These are phyloP conservation scores for Trifolium repens DNA, from an alignment of 306 rosid genomes.

Conservation along the genomic window DNA sequence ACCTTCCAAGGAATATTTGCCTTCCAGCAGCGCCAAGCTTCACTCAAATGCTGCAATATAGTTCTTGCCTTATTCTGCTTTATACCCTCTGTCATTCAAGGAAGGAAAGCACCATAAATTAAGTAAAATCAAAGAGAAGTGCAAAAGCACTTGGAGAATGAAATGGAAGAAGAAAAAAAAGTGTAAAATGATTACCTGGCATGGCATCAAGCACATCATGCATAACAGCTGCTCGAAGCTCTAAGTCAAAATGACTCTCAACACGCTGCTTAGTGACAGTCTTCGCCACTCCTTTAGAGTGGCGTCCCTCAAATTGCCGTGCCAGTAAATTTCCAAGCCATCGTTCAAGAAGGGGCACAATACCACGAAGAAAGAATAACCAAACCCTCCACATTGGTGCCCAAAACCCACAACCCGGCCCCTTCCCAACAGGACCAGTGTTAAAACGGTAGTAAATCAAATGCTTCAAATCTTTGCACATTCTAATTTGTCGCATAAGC, in stretches of 20 bases:
- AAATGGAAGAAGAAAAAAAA: neutral
- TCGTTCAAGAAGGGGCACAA: constrained; percentile 93
- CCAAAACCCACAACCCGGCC: constrained; percentile 99
- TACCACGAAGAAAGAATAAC: constrained; percentile 98
- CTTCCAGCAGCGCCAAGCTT: constrained; percentile 99
- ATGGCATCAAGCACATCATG: constrained; percentile 99
- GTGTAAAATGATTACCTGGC: constrained; percentile 64
- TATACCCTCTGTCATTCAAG: constrained; percentile 77
- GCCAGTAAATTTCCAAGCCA: constrained; percentile 99
- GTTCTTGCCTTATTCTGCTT: constrained; percentile 98
- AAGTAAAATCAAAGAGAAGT: constrained; percentile 13
- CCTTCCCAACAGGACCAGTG: constrained; percentile 99
- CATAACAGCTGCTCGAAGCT: constrained; percentile 99
- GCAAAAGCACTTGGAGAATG: neutral
- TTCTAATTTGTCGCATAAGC: constrained; percentile 97
- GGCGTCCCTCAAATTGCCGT: constrained; percentile 97
- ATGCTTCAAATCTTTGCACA: constrained; percentile 98
- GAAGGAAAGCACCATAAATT: neutral
- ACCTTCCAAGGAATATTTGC: constrained; percentile 99
- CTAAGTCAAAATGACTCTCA: constrained; percentile 97
- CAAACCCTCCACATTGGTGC: constrained; percentile 99
- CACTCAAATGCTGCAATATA: constrained; percentile 96
- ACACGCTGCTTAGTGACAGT: constrained; percentile 99
- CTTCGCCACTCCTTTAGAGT: constrained; percentile 98
- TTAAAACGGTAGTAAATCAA: constrained; percentile 96